Conservation (phyloP, 164 flowering plant genomes). For the Magnolia kwangsiensis region DNA sequence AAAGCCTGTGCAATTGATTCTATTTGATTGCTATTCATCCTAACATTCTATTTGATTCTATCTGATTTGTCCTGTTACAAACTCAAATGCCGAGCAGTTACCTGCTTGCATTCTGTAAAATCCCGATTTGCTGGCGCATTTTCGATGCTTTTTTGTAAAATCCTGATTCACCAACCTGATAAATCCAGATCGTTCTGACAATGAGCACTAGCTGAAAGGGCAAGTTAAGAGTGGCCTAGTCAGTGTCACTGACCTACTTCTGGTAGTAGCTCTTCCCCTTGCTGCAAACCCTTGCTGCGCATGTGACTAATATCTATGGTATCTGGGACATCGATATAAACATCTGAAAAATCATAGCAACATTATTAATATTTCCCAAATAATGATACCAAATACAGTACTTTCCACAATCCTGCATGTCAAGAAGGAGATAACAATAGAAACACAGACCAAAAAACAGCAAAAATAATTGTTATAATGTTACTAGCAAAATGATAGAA, state of each 20-base stretch:
- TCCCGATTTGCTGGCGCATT: no score
- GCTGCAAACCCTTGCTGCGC: constrained; percentile 94
- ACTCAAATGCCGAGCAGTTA: no score
- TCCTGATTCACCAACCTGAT: no score
- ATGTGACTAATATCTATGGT: constrained; percentile 83
- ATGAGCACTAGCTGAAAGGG: background rate
- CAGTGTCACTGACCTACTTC: constrained; percentile 56
- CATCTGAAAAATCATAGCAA: constrained; percentile 53
- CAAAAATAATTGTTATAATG: background rate
- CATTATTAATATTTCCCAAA: background rate
- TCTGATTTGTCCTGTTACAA: no score
- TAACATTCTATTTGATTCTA: no score
- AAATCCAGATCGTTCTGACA: no score
- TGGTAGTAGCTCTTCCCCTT: constrained; percentile 92
- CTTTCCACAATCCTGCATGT: background rate
- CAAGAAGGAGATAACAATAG: background rate
- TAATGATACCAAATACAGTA: background rate
- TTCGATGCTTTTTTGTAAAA: no score
- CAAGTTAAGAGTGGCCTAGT: background rate
- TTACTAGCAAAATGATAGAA: no score
- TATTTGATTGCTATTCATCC: no score
- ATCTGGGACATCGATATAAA: constrained; percentile 95
- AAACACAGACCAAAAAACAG: background rate
- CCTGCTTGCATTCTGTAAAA: no score
- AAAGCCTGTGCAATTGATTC: no score